Evolutionary conservation across 805 yeast genomes (phyloP).

Genomic region (Nakazawaea siamensis): DNA sequence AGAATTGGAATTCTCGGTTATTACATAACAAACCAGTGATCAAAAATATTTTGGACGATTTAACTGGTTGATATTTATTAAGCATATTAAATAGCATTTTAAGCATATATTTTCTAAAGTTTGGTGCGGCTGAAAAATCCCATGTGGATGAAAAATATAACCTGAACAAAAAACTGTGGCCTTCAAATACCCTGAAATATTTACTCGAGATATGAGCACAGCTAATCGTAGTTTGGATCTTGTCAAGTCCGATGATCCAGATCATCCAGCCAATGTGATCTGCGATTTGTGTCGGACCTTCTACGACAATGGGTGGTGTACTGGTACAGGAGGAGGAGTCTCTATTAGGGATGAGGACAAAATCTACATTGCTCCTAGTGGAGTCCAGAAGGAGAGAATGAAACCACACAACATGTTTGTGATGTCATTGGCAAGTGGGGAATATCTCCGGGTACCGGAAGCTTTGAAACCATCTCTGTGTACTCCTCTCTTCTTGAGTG

Average conservation of each 20-base stretch:
- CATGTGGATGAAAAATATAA: too few relatives aligned
- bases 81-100: too few relatives aligned
- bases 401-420: constrained; percentile 77
- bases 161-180: too few relatives aligned
- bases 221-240: too few relatives aligned
- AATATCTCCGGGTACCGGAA: constrained; percentile 53
- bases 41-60: constrained; percentile 8
- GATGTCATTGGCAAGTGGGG: constrained; percentile 43
- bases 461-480: constrained; percentile 85
- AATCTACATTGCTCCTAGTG: constrained; percentile 87
- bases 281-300: constrained; percentile 74
- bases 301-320: constrained; percentile 81
- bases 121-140: too few relatives aligned
- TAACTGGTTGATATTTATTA: not conserved
- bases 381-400: constrained; percentile 89
- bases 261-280: constrained; percentile 78
- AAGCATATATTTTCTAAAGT: too few relatives aligned
- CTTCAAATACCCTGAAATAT: too few relatives aligned
- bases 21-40: constrained; percentile 4
- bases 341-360: constrained; percentile 54
- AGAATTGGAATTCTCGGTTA: constrained; percentile 1
- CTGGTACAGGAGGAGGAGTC: constrained; percentile 96
- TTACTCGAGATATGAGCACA: too few relatives aligned
- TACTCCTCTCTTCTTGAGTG: constrained; percentile 77
- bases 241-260: constrained; percentile 34